Conservation (phyloP, 2,329 filamentous ascomycete genomes). For the Torrubiella hemipterigena region DNA sequence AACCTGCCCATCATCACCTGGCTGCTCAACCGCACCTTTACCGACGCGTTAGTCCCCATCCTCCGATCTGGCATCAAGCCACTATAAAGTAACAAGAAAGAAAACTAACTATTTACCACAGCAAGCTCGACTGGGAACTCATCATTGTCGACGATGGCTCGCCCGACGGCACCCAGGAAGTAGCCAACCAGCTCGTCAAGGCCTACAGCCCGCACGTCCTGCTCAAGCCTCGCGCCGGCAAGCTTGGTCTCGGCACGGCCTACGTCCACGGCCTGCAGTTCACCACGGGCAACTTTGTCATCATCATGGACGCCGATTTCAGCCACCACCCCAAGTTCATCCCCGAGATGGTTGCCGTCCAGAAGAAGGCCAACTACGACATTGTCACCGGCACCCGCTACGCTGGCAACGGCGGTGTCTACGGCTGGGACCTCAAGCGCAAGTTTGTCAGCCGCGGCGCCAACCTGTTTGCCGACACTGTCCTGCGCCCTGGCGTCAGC, state of each 20-base stretch:
- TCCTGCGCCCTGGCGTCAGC: slow-evolving; percentile 84
- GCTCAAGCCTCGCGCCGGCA: slow-evolving; percentile 81
- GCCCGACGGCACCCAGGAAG: slow-evolving; percentile 84
- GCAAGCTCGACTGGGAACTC: slow-evolving; percentile 91
- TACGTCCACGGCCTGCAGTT: slow-evolving; percentile 93
- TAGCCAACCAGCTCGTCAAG: slow-evolving; percentile 82
- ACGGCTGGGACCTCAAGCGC: slow-evolving; percentile 90
- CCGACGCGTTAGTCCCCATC: slow-evolving; percentile 54
- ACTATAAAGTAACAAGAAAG: not conserved
- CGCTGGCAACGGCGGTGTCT: slow-evolving; percentile 79
- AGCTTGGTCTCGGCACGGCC: slow-evolving; percentile 91
- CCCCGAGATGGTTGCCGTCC: slow-evolving; percentile 76
- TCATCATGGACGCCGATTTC: slow-evolving; percentile 99
- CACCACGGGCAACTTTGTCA: slow-evolving; percentile 83
- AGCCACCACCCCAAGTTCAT: slow-evolving; percentile 99
- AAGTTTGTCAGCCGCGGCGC: slow-evolving; percentile 77
- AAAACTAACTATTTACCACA: slow-evolving; percentile 20
- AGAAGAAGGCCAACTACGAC: slow-evolving; percentile 70
- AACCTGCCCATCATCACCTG: slow-evolving; percentile 95
- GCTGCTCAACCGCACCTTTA: slow-evolving; percentile 87
- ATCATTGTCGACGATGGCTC: slow-evolving; percentile 98
- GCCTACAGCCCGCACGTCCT: slow-evolving; percentile 70
- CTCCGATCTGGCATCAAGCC: not conserved
- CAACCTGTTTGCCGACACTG: slow-evolving; percentile 91
- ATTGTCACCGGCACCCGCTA: slow-evolving; percentile 97